These are phyloP conservation scores for Curvularia hawaiiensis DNA, from an alignment of 2,329 filamentous ascomycete genomes.

Conservation along the genomic window DNA sequence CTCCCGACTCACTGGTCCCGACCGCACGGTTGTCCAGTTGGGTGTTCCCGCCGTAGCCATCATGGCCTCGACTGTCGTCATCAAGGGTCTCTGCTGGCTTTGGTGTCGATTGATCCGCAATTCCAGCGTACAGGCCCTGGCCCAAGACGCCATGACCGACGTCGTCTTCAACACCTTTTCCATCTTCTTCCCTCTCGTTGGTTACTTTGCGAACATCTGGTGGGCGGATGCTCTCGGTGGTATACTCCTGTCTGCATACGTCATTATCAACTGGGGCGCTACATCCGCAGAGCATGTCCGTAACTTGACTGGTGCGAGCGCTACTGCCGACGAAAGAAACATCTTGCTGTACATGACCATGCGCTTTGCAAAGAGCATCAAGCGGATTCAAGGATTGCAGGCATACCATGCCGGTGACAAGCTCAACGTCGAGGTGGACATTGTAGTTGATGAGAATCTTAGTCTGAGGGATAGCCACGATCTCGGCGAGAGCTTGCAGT, in stretches of 20 bases:
- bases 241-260: constrained; percentile 75
- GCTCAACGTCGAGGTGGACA: constrained; percentile 81
- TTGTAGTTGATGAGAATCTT: constrained; percentile 78
- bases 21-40: constrained; percentile 74
- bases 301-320: constrained; percentile 79
- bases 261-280: constrained; percentile 78
- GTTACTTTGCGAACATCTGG: constrained; percentile 78
- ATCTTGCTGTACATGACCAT: constrained; percentile 89
- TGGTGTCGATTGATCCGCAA: constrained; percentile 89
- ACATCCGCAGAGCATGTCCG: constrained; percentile 79
- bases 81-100: constrained; percentile 83
- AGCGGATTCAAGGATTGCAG: constrained; percentile 81
- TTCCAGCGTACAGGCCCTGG: constrained; percentile 81
- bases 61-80: constrained; percentile 79
- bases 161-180: constrained; percentile 91
- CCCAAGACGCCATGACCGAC: constrained; percentile 71
- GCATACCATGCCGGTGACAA: constrained; percentile 88
- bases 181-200: constrained; percentile 83
- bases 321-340: constrained; percentile 80
- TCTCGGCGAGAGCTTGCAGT: constrained; percentile 76
- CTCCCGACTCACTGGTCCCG: constrained; percentile 63
- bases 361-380: constrained; percentile 88
- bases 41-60: constrained; percentile 74
- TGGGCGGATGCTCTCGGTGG: constrained; percentile 84
- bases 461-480: constrained; percentile 82